A percentile compares a stretch with the other conserved stretches of the same genome.
These are phyloP conservation scores for Coniochaeta sp. DNA, from an alignment of 2,329 filamentous ascomycete species.

Conservation along the genomic window DNA sequence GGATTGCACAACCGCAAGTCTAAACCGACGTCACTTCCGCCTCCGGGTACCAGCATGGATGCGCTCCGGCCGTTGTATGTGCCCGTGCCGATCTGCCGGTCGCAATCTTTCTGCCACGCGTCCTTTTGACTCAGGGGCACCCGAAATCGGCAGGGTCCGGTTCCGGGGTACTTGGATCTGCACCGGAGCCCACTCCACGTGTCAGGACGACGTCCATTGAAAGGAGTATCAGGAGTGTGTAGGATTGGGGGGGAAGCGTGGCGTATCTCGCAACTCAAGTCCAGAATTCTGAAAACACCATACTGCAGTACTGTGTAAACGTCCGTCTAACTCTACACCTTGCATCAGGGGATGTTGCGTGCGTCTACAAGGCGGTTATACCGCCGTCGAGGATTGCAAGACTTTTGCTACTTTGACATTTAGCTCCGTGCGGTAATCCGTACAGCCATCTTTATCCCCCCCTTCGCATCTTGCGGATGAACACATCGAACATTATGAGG, in stretches of 20 bases:
- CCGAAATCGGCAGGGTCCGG: background rate
- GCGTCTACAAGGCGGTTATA: too few relatives aligned
- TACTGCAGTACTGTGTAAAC: too few relatives aligned
- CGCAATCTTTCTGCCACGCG: background rate
- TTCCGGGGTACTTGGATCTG: background rate
- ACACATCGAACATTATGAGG: too few relatives aligned
- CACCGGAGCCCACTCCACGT: background rate
- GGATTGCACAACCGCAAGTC: background rate
- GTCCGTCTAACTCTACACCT: too few relatives aligned
- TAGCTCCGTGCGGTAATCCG: too few relatives aligned
- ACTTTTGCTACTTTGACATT: too few relatives aligned
- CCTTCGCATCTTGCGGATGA: too few relatives aligned
- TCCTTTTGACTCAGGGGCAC: background rate
- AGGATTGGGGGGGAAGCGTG: too few relatives aligned
- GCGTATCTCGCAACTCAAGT: too few relatives aligned
- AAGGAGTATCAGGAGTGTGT: background rate
- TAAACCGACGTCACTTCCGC: background rate
- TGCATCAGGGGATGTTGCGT: background rate
- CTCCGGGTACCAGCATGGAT: background rate
- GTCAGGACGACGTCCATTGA: background rate
- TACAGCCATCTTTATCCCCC: too few relatives aligned
- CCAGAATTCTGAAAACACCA: too few relatives aligned
- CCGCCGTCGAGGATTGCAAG: too few relatives aligned
- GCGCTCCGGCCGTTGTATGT: background rate
- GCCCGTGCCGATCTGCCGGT: background rate